Percentiles rank a stretch among this genome's conserved stretches.
These are phyloP conservation scores for Ceratobasidium sp. DNA, from an alignment of 1,284 basidiomycete genomes.

Conservation along the genomic window DNA sequence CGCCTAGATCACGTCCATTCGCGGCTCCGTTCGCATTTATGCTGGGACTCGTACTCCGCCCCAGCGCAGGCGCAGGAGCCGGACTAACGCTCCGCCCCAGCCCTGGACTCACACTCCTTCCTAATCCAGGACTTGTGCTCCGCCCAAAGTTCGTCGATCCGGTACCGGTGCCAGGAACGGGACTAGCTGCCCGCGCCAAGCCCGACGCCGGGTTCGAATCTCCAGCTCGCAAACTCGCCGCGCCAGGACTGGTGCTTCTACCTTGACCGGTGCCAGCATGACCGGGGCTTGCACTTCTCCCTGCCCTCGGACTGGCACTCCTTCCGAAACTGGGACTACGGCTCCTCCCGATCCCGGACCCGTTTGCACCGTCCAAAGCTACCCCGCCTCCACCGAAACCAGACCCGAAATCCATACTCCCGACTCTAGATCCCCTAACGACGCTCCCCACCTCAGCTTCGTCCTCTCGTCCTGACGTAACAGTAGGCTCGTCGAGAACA, in stretches of 20 bases:
- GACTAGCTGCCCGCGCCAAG: background rate
- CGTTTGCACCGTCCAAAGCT: background rate
- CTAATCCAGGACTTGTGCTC: background rate
- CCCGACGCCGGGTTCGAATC: background rate
- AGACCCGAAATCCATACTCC: too few species aligned
- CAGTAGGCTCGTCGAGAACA: slow-evolving; percentile 7
- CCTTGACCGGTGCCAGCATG: background rate
- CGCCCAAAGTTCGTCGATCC: background rate
- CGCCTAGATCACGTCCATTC: too few species aligned
- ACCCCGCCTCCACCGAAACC: too few species aligned
- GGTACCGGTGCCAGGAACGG: background rate
- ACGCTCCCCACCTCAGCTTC: background rate
- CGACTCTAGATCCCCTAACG: slow-evolving; percentile 1
- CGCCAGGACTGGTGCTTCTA: background rate
- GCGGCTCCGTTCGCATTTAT: too few species aligned
- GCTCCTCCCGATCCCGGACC: slow-evolving; percentile 5
- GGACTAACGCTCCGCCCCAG: slow-evolving; percentile 23
- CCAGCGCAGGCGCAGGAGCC: background rate
- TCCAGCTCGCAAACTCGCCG: too few species aligned
- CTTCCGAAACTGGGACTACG: slow-evolving; percentile 9
- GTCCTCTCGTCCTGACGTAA: background rate
- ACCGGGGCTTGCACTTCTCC: slow-evolving; percentile 5
- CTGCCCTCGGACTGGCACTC: slow-evolving; percentile 5
- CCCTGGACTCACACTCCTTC: slow-evolving; percentile 7
- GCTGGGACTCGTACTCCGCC: too few species aligned